These are phyloP conservation scores for Phytophthora pseudosyringae DNA, from an alignment of 352 stramenopile species.

Conservation along the genomic window DNA sequence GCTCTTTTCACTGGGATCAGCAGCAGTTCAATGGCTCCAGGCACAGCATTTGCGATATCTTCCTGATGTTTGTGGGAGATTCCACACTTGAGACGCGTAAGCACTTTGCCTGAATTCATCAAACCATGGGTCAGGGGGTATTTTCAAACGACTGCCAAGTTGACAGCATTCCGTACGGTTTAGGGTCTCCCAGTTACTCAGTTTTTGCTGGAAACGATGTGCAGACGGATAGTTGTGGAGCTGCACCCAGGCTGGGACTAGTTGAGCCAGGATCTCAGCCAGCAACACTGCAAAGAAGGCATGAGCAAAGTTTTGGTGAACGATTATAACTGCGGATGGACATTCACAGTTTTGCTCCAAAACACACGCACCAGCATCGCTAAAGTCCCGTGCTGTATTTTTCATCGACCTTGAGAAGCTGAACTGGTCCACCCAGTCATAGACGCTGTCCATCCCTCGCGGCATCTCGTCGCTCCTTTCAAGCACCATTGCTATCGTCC, in stretches of 20 bases:
- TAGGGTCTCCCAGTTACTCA: constrained; percentile 62
- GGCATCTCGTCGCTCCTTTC: constrained; percentile 26
- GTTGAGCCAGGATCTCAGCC: constrained; percentile 55
- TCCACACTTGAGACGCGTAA: constrained; percentile 53
- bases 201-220: constrained; percentile 53
- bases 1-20: constrained; percentile 53
- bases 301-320: too few relatives aligned
- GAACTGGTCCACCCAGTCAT: constrained; percentile 54
- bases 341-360: too few relatives aligned
- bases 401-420: constrained; percentile 49
- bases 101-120: constrained; percentile 43
- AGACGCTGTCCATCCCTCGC: constrained; percentile 36
- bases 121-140: neutral
- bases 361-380: constrained; percentile 38
- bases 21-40: constrained; percentile 49
- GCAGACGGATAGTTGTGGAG: constrained; percentile 56
- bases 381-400: constrained; percentile 55
- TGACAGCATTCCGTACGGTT: constrained; percentile 44
- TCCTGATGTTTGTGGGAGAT: constrained; percentile 52
- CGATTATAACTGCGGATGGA: too few relatives aligned
- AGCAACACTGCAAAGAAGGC: constrained; percentile 37
- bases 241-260: constrained; percentile 53
- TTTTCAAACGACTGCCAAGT: neutral
- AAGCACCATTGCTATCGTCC: constrained; percentile 19
- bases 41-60: constrained; percentile 47